Evolutionary conservation across 768 basidiomycete genomes (phyloP).

Genomic region (Crepidotus variabilis): DNA sequence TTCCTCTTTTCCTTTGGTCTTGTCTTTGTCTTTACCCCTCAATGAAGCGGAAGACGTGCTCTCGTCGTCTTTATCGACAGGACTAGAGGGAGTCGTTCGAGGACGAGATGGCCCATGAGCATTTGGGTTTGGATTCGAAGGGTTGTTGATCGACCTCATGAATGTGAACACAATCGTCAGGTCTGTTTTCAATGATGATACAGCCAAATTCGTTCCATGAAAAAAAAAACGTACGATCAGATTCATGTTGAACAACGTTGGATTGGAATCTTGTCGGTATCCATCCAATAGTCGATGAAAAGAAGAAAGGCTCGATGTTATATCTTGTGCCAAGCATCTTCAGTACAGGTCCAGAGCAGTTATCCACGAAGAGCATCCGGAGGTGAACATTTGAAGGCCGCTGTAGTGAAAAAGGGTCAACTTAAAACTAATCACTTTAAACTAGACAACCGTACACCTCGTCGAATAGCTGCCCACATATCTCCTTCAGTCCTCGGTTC

Average conservation of each 20-base stretch:
- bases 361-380: slow-evolving; percentile 44
- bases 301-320: slow-evolving; percentile 61
- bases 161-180: slow-evolving; percentile 55
- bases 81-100: slow-evolving; percentile 16
- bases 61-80: slow-evolving; percentile 13
- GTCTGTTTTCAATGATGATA: slow-evolving; percentile 28
- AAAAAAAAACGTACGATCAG: slow-evolving; percentile 33
- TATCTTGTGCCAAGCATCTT: slow-evolving; percentile 56
- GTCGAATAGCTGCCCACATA: slow-evolving; percentile 14
- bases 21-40: not conserved
- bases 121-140: slow-evolving; percentile 2
- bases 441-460: slow-evolving; percentile 21
- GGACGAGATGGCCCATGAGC: not conserved
- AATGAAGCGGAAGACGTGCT: slow-evolving; percentile 3
- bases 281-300: slow-evolving; percentile 58
- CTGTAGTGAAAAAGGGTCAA: not conserved
- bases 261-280: slow-evolving; percentile 59
- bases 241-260: slow-evolving; percentile 24
- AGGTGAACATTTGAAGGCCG: slow-evolving; percentile 31
- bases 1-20: slow-evolving; percentile 12
- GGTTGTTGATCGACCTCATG: slow-evolving; percentile 35
- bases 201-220: not conserved
- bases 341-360: slow-evolving; percentile 41
- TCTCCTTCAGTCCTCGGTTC: slow-evolving; percentile 28
- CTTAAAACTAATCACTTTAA: not conserved